Base-by-base conservation (phyloP, 331 rosid species). In the Rhamnella rubrinervis region DNA sequence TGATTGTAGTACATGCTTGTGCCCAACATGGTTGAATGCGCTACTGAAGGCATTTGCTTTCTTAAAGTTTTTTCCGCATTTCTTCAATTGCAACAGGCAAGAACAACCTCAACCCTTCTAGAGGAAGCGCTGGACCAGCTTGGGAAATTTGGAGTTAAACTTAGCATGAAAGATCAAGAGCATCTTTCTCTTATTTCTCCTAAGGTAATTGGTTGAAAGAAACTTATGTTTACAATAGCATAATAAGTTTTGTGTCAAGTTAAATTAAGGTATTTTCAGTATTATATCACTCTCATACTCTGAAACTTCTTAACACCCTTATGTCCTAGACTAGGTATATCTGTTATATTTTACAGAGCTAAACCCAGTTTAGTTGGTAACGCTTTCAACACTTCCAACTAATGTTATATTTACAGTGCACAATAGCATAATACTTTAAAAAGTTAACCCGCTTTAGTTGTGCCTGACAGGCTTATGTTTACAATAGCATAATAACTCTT, bases 11-110 rank as follows among this genome's bases (percentile, higher is more conserved):
- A 71, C 83, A 17, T 92, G 96, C 78, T 52, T 83, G 76, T 92
- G 98, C 77, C 93, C 98, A 12, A 75, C 47, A 10, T 92, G 98
- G 98, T 78, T 89, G 95, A 92, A 89, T 85, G 78, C 50, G n/a
- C 65, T 75, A 39, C 57, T 89, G 86, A 86, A 92, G 86, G 81
- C 93, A 16, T 88, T 89, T 80, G 70, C 93, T 74, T 92, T 89
- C 81, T 46, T 89, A 19, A 92, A 60, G 76, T 82, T 71, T 83
- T 89, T 59, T 84, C 85, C 25, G 84, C 83, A 41, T 72, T 84
- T 71, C 78, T 84, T 75, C 84, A 83, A 81, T 81, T 80, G 62
- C 89, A 79, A 68, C 55, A 74, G 68, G 77, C 75, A 79, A 73
- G 59, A 21, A 46, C 80, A 38, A 76, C 87, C 20, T 40, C 25